phyloP scores from a whole-genome alignment of 2,329 filamentous ascomycete genomes.

The Hypoxylon sp. region DNA sequence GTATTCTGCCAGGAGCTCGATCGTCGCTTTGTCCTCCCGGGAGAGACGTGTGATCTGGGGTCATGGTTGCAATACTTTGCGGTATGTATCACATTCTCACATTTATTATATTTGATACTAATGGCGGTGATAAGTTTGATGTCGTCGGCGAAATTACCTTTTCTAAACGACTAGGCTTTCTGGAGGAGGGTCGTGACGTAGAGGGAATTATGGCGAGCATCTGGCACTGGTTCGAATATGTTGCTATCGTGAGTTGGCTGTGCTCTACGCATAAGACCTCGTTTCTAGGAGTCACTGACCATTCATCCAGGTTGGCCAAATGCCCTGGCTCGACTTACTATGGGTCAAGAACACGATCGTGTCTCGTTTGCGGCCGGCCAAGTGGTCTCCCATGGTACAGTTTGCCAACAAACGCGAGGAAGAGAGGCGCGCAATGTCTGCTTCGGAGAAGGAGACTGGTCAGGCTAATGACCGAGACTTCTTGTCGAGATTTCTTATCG shows the following conservation, averaged over 20 bases:
- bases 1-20: conserved; percentile 29
- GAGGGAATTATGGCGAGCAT: conserved; percentile 12
- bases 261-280: not conserved
- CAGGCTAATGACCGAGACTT: conserved; percentile 20
- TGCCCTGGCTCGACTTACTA: conserved; percentile 12
- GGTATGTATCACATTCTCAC: not conserved
- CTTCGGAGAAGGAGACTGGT: not conserved
- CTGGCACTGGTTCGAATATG: conserved; percentile 9
- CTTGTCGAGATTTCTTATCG: conserved; percentile 23
- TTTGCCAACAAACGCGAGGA: conserved; percentile 4
- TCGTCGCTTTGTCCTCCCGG: not conserved
- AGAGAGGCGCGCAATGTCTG: not conserved
- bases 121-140: conserved; percentile 10
- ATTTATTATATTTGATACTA: not conserved
- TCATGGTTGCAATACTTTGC: conserved; percentile 37
- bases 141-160: conserved; percentile 22
- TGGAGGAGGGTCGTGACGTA: conserved; percentile 15
- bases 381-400: conserved; percentile 1
- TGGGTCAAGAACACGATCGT: not conserved
- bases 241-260: not conserved
- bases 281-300: not conserved
- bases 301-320: not conserved
- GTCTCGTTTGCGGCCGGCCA: not conserved
- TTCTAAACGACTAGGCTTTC: conserved; percentile 12
- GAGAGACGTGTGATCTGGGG: conserved; percentile 11